Base-by-base conservation (phyloP, 2,329 filamentous ascomycete species). In the Rhynchosporium agropyri region DNA sequence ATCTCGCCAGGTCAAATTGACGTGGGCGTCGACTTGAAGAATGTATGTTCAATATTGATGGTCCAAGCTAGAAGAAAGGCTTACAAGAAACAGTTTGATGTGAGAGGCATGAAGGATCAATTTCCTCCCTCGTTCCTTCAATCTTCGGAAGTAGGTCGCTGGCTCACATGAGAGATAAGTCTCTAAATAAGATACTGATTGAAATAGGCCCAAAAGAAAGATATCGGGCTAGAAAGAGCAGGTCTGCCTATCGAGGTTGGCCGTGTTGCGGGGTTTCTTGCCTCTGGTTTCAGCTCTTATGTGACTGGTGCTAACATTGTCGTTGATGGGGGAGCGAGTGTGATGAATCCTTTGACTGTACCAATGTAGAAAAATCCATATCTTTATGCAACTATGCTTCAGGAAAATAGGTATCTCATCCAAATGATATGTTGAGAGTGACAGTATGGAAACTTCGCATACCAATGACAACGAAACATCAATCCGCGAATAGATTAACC, bases 241-340 rank as follows among this genome's bases (percentile, higher is more conserved):
- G 85, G 84, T 0, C 71, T 79, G 20, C 83, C 84, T 0, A 80
- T 81, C 57, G 85, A 88, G 70, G 83, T 88, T 9, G 85, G 79
- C 0, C 75, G 83, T 42, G 84, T 87, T 3, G 84, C 82, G 0
- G 85, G 85, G 0, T 88, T 88, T 70, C 75, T 88, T 65, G 84
- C 85, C 2, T 84, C 80, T 73, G 84, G 84, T 0, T 88, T 88
- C 73, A 84, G 82, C 65, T 83, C 80, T 61, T 88, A 88, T 73
- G 79, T 88, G 49, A 87, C 83, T 0, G 85, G 85, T 1, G 78
- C 83, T 2, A 87, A 88, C 71, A 73, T 88, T 69, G 80, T 86
- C 13, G 84, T 87, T 13, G 85, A 88, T 75, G 85, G 84, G 3
- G 85, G 85, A 7, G 81, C 83, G 26, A 69, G 74, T 63, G 75